phyloP scores from a whole-genome alignment of 176 grass and related monocot species.

The Aegilops longissima region DNA sequence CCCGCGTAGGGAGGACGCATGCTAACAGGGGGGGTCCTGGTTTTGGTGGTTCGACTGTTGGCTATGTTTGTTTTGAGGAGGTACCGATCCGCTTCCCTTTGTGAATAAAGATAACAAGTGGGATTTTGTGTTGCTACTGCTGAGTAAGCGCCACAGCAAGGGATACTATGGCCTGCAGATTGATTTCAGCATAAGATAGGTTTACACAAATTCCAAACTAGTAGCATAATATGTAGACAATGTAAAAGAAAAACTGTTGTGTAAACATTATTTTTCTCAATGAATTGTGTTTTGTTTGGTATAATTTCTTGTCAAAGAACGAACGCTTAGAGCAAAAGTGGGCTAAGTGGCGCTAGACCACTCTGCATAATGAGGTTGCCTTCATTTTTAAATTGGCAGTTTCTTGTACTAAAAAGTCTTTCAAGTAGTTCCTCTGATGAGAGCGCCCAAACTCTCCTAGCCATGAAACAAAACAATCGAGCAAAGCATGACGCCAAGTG shows the following conservation, averaged over 20 bases:
- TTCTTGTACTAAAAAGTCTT: too few relatives aligned
- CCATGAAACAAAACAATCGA: too few relatives aligned
- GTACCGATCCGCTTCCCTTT: not conserved
- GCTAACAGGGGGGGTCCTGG: not conserved
- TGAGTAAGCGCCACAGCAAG: constrained; percentile 4
- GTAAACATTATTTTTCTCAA: not conserved
- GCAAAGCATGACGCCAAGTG: too few relatives aligned
- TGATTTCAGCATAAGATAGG: not conserved
- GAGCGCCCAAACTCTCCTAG: too few relatives aligned
- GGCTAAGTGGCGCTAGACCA: too few relatives aligned
- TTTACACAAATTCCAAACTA: not conserved
- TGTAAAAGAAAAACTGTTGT: not conserved
- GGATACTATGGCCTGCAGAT: not conserved
- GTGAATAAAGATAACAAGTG: not conserved
- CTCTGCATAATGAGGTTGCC: too few relatives aligned
- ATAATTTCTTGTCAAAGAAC: too few relatives aligned
- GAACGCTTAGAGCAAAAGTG: too few relatives aligned
- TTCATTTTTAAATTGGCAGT: too few relatives aligned
- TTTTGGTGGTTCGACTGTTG: not conserved
- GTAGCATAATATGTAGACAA: not conserved
- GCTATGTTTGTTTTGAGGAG: not conserved
- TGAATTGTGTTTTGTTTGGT: too few relatives aligned
- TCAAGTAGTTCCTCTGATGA: too few relatives aligned
- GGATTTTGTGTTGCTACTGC: not conserved
- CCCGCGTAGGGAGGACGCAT: not conserved